These are phyloP conservation scores for Alliaria petiolata DNA, from an alignment of 345 rosid genomes.

Conservation along the genomic window DNA sequence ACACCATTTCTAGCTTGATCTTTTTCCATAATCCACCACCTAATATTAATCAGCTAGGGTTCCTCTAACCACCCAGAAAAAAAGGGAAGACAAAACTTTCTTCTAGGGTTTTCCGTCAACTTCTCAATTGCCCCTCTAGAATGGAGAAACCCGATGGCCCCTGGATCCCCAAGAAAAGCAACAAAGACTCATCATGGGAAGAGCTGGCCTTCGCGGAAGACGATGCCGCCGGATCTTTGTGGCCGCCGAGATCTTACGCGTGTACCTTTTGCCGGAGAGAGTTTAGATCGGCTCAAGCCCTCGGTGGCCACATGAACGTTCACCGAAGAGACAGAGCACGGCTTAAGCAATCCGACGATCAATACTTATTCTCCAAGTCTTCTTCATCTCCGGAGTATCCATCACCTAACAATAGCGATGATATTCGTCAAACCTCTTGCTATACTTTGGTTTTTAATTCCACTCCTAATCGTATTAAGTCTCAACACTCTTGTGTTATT, in stretches of 20 bases:
- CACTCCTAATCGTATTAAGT: conserved; percentile 49
- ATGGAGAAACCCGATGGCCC: conserved; percentile 21
- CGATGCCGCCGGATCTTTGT: conserved; percentile 64
- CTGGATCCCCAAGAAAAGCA: conserved; percentile 14
- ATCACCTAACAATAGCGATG: conserved; percentile 33
- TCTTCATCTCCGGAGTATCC: conserved; percentile 39
- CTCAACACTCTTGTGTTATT: conserved; percentile 29
- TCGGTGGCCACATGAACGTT: conserved; percentile 95
- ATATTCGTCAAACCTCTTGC: conserved; percentile 24
- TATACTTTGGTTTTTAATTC: conserved; percentile 51
- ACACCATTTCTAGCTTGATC: conserved; percentile 3
- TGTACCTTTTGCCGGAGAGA: conserved; percentile 85
- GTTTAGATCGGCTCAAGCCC: conserved; percentile 87
- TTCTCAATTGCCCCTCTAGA: not conserved
- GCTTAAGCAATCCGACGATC: conserved; percentile 59
- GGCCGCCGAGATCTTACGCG: conserved; percentile 95
- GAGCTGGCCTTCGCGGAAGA: conserved; percentile 88
- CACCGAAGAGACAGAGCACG: conserved; percentile 93
- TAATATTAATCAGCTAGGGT: conserved; percentile 35
- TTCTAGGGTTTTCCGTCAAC: conserved; percentile 28
- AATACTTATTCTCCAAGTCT: conserved; percentile 29
- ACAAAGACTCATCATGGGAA: conserved; percentile 65
- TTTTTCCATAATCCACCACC: conserved; percentile 26
- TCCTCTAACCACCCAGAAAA: conserved; percentile 20
- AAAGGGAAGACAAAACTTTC: not conserved